Evolutionary conservation across 768 basidiomycete genomes (phyloP).

Genomic region (Grammothele lineata): DNA sequence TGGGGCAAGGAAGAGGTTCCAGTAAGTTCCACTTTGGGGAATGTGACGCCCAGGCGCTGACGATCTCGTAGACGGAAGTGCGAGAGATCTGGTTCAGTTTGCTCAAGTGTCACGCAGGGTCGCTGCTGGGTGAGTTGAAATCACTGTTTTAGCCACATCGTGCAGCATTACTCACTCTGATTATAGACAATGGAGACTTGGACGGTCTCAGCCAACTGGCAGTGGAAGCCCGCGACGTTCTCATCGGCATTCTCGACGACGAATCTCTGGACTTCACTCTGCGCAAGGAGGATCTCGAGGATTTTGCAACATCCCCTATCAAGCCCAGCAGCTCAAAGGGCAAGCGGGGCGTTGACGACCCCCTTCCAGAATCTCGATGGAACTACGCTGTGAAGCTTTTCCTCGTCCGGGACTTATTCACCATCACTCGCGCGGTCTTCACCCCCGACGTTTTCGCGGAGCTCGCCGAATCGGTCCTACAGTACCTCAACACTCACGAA

Average conservation of each 20-base stretch:
- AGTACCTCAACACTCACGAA: conserved; percentile 45
- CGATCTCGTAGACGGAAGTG: conserved; percentile 37
- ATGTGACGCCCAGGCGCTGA: not conserved
- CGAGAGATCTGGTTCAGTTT: conserved; percentile 55
- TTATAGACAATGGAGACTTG: conserved; percentile 41
- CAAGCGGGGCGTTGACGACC: not conserved
- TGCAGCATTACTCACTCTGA: not conserved
- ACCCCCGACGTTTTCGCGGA: conserved; percentile 37
- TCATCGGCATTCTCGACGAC: conserved; percentile 32
- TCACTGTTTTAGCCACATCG: not conserved
- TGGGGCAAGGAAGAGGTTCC: conserved; percentile 39
- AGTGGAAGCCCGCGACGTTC: conserved; percentile 33
- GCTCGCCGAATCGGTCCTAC: conserved; percentile 44
- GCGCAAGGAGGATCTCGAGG: conserved; percentile 5
- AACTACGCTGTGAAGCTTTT: conserved; percentile 54
- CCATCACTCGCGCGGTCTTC: conserved; percentile 37
- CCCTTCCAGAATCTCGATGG: conserved; percentile 14
- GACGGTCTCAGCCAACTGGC: conserved; percentile 20
- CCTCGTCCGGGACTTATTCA: conserved; percentile 58
- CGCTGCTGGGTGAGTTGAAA: conserved; percentile 41
- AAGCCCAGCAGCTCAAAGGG: not conserved
- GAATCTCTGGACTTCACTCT: conserved; percentile 19
- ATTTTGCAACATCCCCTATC: conserved; percentile 15
- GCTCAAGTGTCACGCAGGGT: conserved; percentile 43
- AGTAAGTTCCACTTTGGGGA: no score